Evolutionary conservation across 805 yeast genomes (phyloP).

Genomic region (Lipomyces spencermartinsiae): DNA sequence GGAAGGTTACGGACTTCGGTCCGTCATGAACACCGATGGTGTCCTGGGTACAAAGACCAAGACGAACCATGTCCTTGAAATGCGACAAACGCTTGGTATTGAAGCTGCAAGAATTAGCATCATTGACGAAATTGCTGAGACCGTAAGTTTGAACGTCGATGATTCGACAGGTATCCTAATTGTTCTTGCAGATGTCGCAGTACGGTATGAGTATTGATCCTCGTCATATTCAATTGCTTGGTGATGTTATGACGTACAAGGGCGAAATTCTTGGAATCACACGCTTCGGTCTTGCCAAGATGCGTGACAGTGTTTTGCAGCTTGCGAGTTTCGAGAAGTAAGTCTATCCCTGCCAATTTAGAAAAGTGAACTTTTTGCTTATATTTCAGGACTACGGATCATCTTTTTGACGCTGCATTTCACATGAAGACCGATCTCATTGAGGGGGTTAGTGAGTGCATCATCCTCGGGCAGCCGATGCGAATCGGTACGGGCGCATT

Average conservation of each 20-base stretch:
- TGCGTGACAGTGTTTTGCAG: constrained; percentile 97
- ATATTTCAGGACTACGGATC: constrained; percentile 76
- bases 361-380: not conserved
- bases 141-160: constrained; percentile 46
- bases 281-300: constrained; percentile 95
- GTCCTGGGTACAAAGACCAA: constrained; percentile 83
- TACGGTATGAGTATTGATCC: constrained; percentile 99
- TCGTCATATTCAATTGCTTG: constrained; percentile 95
- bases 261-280: constrained; percentile 99
- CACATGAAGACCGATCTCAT: constrained; percentile 94
- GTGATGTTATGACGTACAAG: constrained; percentile 98
- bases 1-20: constrained; percentile 96
- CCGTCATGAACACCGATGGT: constrained; percentile 98
- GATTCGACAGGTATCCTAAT: not conserved
- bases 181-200: constrained; percentile 71
- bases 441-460: constrained; percentile 98
- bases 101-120: constrained; percentile 97
- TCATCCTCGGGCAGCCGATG: constrained; percentile 97
- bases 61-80: constrained; percentile 93
- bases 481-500: constrained; percentile 96
- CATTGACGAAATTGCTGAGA: constrained; percentile 91
- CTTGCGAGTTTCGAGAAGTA: constrained; percentile 91
- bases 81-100: constrained; percentile 87
- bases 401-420: constrained; percentile 96
- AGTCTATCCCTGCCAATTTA: not conserved